A percentile compares a stretch with the other conserved stretches of the same genome.
Evolutionary conservation across 2,329 filamentous ascomycete genomes (phyloP).

Genomic region (Colletotrichum camelliae): DNA sequence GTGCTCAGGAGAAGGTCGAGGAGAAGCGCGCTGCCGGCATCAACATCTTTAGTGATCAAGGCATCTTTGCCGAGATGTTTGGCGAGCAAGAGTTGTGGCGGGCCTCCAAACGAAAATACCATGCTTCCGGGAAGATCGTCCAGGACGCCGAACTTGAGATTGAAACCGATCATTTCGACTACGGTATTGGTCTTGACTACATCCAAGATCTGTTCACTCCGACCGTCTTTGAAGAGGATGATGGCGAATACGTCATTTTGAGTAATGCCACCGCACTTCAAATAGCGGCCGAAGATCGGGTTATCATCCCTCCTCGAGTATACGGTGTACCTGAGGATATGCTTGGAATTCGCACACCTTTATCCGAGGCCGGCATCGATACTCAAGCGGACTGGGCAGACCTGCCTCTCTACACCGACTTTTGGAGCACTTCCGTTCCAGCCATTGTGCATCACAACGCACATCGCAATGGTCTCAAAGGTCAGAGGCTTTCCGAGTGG

Average conservation of each 20-base stretch:
- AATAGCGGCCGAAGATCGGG: conserved; percentile 22
- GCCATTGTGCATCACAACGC: conserved; percentile 29
- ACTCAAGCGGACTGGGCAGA: not conserved
- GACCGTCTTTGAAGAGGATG: conserved; percentile 31
- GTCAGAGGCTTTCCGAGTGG: conserved; percentile 23
- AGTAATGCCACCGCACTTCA: conserved; percentile 21
- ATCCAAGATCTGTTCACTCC: conserved; percentile 33
- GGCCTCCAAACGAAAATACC: not conserved
- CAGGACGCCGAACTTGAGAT: not conserved
- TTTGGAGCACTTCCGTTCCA: conserved; percentile 26
- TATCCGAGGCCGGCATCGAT: not conserved
- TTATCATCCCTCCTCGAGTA: conserved; percentile 28
- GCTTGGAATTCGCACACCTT: not conserved
- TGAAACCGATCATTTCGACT: conserved; percentile 24
- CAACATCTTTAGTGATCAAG: conserved; percentile 33
- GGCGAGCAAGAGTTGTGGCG: conserved; percentile 30
- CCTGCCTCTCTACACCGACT: conserved; percentile 28
- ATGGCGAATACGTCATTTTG: conserved; percentile 29
- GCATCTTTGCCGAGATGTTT: conserved; percentile 35
- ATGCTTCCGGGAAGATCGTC: not conserved
- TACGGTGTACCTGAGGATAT: conserved; percentile 27
- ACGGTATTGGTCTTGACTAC: conserved; percentile 33
- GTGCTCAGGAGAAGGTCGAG: conserved; percentile 28
- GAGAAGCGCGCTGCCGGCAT: conserved; percentile 11
- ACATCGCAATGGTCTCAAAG: conserved; percentile 25